phyloP scores from a whole-genome alignment of 495 filamentous ascomycete genomes.

The Hypomontagnella monticulosa region DNA sequence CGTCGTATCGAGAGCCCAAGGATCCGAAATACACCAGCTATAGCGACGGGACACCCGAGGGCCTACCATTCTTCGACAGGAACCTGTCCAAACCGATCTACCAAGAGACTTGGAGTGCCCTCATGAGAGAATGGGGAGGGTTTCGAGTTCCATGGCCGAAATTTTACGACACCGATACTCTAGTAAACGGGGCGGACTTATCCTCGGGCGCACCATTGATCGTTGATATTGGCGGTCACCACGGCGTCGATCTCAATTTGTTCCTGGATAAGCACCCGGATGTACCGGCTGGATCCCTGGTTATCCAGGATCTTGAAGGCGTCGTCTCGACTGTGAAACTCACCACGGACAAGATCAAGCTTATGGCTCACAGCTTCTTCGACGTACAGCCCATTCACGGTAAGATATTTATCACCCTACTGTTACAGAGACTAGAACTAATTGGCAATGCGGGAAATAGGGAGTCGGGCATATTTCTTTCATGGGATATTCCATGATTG shows the following conservation, averaged over 20 bases:
- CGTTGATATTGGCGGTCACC: conserved; percentile 57
- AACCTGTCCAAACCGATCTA: conserved; percentile 17
- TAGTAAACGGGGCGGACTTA: conserved; percentile 39
- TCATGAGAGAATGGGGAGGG: conserved; percentile 32
- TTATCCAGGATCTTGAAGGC: conserved; percentile 54
- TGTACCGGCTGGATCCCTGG: conserved; percentile 43
- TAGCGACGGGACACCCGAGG: conserved; percentile 27
- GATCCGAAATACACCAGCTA: conserved; percentile 36
- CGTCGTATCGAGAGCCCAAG: conserved; percentile 32
- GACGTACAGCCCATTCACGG: conserved; percentile 45
- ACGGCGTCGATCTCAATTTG: conserved; percentile 50
- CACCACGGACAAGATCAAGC: conserved; percentile 38
- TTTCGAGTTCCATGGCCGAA: conserved; percentile 41
- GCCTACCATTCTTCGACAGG: conserved; percentile 37
- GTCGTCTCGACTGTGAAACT: conserved; percentile 42
- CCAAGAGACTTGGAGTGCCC: conserved; percentile 32
- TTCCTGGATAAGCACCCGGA: conserved; percentile 49
- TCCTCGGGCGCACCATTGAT: conserved; percentile 40
- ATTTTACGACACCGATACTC: conserved; percentile 38
- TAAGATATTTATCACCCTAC: conserved; percentile 29
- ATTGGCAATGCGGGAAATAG: conserved; percentile 31
- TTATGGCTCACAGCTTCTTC: conserved; percentile 49
- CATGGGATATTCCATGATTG: conserved; percentile 59
- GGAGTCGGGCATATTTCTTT: conserved; percentile 55
- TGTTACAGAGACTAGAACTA: conserved; percentile 19